Conservation (phyloP, 2,329 filamentous ascomycete species). For the Talaromyces pinophilus region DNA sequence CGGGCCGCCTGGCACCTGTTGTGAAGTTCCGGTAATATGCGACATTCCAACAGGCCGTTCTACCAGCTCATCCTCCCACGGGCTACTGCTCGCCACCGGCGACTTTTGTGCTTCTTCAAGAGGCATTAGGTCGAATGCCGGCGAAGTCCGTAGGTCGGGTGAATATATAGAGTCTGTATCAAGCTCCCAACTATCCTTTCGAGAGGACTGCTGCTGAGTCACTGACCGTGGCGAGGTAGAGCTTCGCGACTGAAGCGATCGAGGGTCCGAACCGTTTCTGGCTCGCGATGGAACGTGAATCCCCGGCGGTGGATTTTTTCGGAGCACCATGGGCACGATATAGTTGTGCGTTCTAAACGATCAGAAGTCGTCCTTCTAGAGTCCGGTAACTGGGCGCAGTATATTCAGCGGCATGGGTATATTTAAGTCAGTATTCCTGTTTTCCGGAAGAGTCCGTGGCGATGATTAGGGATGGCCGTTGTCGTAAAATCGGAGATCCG, state of each 20-base stretch:
- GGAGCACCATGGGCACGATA: constrained; percentile 38
- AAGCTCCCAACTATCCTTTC: constrained; percentile 31
- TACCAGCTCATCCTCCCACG: constrained; percentile 37
- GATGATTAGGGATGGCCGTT: neutral
- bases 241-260: constrained; percentile 37
- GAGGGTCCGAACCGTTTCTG: constrained; percentile 34
- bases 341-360: neutral
- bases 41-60: constrained; percentile 27
- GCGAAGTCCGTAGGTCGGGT: constrained; percentile 41
- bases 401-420: neutral
- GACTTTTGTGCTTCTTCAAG: constrained; percentile 42
- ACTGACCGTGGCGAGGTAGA: constrained; percentile 32
- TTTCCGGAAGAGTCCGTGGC: neutral
- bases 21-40: neutral
- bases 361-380: neutral
- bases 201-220: constrained; percentile 26
- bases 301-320: constrained; percentile 41
- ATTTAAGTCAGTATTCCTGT: neutral
- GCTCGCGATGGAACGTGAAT: constrained; percentile 37
- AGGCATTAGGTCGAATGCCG: constrained; percentile 42
- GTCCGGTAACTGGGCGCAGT: neutral
- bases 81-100: constrained; percentile 34
- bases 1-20: neutral
- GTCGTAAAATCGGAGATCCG: neutral
- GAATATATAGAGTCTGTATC: constrained; percentile 38